Evolutionary conservation across 1,139 yeast species (phyloP), one percentile per base, ranked within the genome.

Genomic region (Pichia sp.): DNA sequence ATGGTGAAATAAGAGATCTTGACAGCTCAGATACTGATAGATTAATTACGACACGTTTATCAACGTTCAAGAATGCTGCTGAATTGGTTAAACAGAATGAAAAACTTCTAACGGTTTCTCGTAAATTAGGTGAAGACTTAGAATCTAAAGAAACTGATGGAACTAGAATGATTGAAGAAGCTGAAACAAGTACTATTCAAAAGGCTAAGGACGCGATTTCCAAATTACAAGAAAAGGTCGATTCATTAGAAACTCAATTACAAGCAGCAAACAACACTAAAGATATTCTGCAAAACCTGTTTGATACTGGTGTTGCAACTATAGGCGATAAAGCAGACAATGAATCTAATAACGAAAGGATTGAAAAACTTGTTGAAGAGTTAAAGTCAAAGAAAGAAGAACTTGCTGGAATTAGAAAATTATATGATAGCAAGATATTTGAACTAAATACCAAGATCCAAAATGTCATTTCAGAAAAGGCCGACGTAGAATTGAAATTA

Each of bases 61-160:
- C 87, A 1, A 72, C 77, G 8, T 91, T 89, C 62, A 72, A 70
- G 38, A 74, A 72, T 53, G 72, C 84, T 15, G 65, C 72, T 21
- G 95, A 85, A 41, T 66, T 89, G 41, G 84, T 86, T 55, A 66
- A 72, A 45, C 82, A 78, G 59, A 91, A 91, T 57, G 78, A 80
- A 50, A 83, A 84, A 41, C 68, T 89, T 31, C 63, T 88, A 24
- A 65, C 69, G 30, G 75, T 83, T 2, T 77, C 84, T 1, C 70
- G 96, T 47, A 76, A 75, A 40, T 67, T 89, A 25, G 89, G 91
- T 10, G 68, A 71, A 35, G 74, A 76, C 53, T 67, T 88, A 50
- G 96, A 89, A 56, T 56, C 58, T 33, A 68, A 69, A 40, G 80
- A 78, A 48, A 50, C 50, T 14, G 86, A 79, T 54, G 70, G 74